Evolutionary conservation across 129 eudicot genomes (phyloP), one percentile per base, ranked within the genome.

Genomic region (Chrysanthemum lavandulifolium): DNA sequence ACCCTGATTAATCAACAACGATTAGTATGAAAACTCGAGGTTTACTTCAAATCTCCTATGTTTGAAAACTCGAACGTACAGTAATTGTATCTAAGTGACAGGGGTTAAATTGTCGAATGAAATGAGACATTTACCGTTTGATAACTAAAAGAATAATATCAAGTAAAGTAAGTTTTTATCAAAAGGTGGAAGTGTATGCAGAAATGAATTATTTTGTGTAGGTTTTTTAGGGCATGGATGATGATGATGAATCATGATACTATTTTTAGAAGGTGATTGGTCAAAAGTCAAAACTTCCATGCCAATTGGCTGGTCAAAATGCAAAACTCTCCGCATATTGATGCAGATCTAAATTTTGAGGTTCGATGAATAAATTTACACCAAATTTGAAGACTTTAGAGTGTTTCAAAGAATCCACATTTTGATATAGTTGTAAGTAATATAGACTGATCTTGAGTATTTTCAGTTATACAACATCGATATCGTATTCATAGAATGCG

Each of bases 171-270:
- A 65, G 18, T 1, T 12, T 65, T 14, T 9, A 14, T 14, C 8
- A 74, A 55, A 55, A 75, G 79, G 67, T 49, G 69, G 53, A 43
- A 15, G 73, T 27, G 73, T 78, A 68, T 40, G 21, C 13, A 72
- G 45, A 43, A 40, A 15, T 64, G 77, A 78, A 78, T 72, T 64
- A 55, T 54, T 56, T 43, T 72, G 82, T 71, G 62, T 65, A 55
- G 73, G 68, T 64, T 57, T 78, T 56, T 18, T 6, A 55, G 67
- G 73, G 73, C 62, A 72, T 64, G 60, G 50, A 14, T 48, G 74
- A 67, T 68, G 77, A 73, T 73, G 67, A 78, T 47, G 73, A 56
- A 63, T 53, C 72, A 71, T 77, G 72, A 54, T 78, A 18, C 77
- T 54, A 57, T 54, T 64, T 59, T 72, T 72, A 12, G 73, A 72